Conservation (phyloP, 2,329 filamentous ascomycete species). For the Aspergillus quadrilineatus region DNA sequence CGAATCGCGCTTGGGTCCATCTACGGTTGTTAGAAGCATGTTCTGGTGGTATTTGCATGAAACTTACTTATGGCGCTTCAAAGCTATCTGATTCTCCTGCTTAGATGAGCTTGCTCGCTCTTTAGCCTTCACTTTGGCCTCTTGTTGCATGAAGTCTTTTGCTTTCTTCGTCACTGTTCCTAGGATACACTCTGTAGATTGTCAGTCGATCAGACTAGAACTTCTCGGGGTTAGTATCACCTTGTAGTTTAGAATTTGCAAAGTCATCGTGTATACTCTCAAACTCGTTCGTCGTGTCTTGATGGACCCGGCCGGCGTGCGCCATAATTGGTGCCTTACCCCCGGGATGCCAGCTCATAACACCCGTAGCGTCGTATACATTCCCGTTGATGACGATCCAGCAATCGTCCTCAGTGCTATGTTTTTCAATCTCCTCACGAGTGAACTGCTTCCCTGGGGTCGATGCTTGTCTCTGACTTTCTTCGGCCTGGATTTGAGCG, state of each 20-base stretch:
- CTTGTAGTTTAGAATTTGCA: slow-evolving; percentile 51
- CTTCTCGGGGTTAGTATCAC: slow-evolving; percentile 27
- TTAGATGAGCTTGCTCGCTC: slow-evolving; percentile 18
- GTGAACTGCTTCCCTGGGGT: slow-evolving; percentile 54
- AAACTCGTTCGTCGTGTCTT: slow-evolving; percentile 52
- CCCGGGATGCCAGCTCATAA: slow-evolving; percentile 52
- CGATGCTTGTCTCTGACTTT: slow-evolving; percentile 45
- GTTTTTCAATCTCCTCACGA: slow-evolving; percentile 54
- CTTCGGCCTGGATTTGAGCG: slow-evolving; percentile 46
- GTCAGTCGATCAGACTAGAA: neutral
- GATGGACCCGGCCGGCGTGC: slow-evolving; percentile 52
- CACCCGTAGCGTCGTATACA: slow-evolving; percentile 52
- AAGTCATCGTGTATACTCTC: slow-evolving; percentile 53
- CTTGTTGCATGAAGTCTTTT: slow-evolving; percentile 39
- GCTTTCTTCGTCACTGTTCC: slow-evolving; percentile 53
- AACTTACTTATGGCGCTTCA: slow-evolving; percentile 36
- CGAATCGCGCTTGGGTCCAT: slow-evolving; percentile 47
- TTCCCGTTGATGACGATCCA: slow-evolving; percentile 56
- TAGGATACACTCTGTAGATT: slow-evolving; percentile 49
- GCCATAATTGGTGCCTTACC: slow-evolving; percentile 50
- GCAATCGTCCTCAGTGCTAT: slow-evolving; percentile 49
- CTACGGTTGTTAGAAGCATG: slow-evolving; percentile 18
- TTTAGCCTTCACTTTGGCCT: slow-evolving; percentile 39
- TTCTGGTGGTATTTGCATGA: too few species aligned
- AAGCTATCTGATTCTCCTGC: slow-evolving; percentile 34